Evolutionary conservation across 2,329 filamentous ascomycete genomes (phyloP).

Genomic region (Westerdykella sp.): DNA sequence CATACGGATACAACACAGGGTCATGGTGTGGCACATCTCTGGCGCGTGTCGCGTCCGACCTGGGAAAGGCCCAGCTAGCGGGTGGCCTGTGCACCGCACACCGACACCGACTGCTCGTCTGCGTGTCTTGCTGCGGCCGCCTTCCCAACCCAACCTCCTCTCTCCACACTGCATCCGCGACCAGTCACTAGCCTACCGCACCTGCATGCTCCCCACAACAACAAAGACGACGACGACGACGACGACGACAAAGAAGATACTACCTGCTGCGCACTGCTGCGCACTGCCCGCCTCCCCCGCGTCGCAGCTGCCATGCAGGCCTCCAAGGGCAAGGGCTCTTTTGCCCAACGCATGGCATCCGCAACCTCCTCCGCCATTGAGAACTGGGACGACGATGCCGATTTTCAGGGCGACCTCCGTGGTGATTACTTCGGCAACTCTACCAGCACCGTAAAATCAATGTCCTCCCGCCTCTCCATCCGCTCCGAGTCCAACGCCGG

Average conservation of each 20-base stretch:
- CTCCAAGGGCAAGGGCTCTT: slow-evolving; percentile 25
- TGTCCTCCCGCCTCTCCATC: slow-evolving; percentile 77
- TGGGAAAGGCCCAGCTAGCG: too few relatives aligned
- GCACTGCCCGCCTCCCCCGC: slow-evolving; percentile 6
- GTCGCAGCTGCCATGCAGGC: slow-evolving; percentile 26
- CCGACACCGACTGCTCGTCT: too few relatives aligned
- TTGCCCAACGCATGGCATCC: slow-evolving; percentile 35
- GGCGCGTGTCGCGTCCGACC: too few relatives aligned
- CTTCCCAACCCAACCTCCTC: slow-evolving; percentile 2
- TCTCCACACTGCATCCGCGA: slow-evolving; percentile 1
- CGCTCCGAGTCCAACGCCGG: slow-evolving; percentile 70
- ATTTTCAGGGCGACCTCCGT: slow-evolving; percentile 37
- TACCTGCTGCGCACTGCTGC: not conserved
- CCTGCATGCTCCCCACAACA: not conserved
- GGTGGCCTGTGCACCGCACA: too few relatives aligned
- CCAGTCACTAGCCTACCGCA: not conserved
- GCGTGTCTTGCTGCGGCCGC: not conserved
- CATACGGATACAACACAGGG: too few relatives aligned
- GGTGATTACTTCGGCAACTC: slow-evolving; percentile 70
- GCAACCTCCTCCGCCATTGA: slow-evolving; percentile 60
- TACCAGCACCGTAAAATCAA: slow-evolving; percentile 62
- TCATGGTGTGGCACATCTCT: too few relatives aligned
- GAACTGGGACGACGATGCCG: slow-evolving; percentile 54
- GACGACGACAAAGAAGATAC: slow-evolving; percentile 5
- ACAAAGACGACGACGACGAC: slow-evolving; percentile 3